Base-by-base conservation (phyloP, 2,329 filamentous ascomycete genomes). In the Penicillium sp. region DNA sequence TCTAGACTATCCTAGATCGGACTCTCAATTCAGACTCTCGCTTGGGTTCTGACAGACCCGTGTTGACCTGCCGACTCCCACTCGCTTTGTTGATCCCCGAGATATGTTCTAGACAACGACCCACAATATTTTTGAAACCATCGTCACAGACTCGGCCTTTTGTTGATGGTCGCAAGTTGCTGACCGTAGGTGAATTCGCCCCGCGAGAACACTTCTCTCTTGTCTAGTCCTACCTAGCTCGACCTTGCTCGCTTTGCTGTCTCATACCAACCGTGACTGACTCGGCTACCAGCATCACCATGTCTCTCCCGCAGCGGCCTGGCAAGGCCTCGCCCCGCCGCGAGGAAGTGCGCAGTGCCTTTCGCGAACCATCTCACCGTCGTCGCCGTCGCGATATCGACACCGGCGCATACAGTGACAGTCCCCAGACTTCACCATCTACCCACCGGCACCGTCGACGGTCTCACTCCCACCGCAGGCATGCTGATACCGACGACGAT, bases 371-470 rank as follows among this genome's bases (percentile, higher is more conserved):
- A 36, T 81, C 84, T 3, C 36, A 46, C 23, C 52, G 52, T 21
- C 84, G 85, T 47, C 84, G 88, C 64, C 85, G 87, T 52, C 83
- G 84, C 41, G 90, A 95, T 68, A 77, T 89, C 64, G 91, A 96
- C 69, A 78, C 85, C 30, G 85, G 83, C 49, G 69, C 70, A 15
- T 75, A 78, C 54, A 65, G 63, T 46, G 73, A 75, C 36, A 61
- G 59, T 29, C 64, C 69, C 1, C 49, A 55, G 9, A 68, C 65
- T 13, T 68, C 74, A 2, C 62, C 67, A 17, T 65, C 67, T 17
- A 72, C 71, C 56, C 68, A 66, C 46, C 75, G 72, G 54, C 69
- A 71, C 55, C 73, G 70, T 50, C 68, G 70, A 52, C 71, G 73
- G 49, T 42, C 76, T 18, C 70, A 74, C 41, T 74, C 76, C 50